Conservation (phyloP, 2,329 filamentous ascomycete species). For the Metarhizium brunneum region DNA sequence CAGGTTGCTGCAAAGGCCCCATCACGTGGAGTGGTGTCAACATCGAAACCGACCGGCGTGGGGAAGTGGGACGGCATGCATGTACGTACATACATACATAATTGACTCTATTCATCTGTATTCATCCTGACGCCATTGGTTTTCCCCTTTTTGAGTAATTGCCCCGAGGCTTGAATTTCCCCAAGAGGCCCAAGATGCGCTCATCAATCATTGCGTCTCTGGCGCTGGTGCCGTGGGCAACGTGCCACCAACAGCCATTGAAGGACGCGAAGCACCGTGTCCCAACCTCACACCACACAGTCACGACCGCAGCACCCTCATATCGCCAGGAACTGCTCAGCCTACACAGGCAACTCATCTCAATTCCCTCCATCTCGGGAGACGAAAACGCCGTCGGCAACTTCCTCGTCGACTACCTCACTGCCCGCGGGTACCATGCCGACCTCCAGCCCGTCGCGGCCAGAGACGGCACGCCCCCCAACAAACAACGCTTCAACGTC, state of each 20-base stretch:
- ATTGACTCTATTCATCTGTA: neutral
- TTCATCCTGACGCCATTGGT: neutral
- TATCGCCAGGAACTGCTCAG: slow-evolving; percentile 49
- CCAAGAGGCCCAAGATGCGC: neutral
- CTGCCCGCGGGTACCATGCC: slow-evolving; percentile 32
- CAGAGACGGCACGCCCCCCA: slow-evolving; percentile 18
- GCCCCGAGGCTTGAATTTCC: neutral
- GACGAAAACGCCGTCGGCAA: slow-evolving; percentile 59
- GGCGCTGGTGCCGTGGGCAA: slow-evolving; percentile 6
- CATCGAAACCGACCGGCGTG: neutral
- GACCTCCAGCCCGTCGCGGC: slow-evolving; percentile 31
- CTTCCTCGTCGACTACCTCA: slow-evolving; percentile 60
- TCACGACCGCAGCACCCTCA: slow-evolving; percentile 16
- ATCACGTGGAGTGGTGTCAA: neutral
- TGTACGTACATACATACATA: too few species aligned
- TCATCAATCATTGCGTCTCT: slow-evolving; percentile 4
- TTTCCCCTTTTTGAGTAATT: neutral
- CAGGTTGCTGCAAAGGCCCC: neutral
- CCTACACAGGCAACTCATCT: slow-evolving; percentile 67
- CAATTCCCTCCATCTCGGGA: slow-evolving; percentile 62
- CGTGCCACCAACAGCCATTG: slow-evolving; percentile 6
- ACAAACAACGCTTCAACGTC: slow-evolving; percentile 54
- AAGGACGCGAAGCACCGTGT: neutral
- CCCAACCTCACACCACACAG: neutral
- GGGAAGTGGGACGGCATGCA: neutral